Evolutionary conservation across 352 stramenopile genomes (phyloP).

Genomic region (Globisporangium parvum): DNA sequence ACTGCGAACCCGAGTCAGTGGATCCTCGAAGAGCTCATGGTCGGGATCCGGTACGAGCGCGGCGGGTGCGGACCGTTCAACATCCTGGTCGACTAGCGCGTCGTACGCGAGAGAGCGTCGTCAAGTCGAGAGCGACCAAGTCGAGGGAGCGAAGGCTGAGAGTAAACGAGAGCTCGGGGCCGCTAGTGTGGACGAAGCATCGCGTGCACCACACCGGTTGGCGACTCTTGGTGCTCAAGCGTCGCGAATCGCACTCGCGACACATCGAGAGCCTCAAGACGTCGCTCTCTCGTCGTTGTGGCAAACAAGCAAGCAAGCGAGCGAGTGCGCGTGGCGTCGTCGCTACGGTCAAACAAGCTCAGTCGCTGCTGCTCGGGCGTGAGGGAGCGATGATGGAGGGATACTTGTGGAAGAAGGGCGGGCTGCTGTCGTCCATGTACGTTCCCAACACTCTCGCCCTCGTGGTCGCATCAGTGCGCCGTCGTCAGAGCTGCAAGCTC

Average conservation of each 20-base stretch:
- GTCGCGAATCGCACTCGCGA: too few relatives aligned
- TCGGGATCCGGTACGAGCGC: conserved; percentile 14
- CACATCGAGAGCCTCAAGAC: too few relatives aligned
- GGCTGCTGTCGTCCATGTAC: conserved; percentile 43
- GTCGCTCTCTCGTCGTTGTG: too few relatives aligned
- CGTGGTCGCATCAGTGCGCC: background rate
- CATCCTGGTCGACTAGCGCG: conserved; percentile 3
- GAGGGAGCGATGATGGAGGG: conserved; percentile 25
- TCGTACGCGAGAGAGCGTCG: too few relatives aligned
- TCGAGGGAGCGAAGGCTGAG: too few relatives aligned
- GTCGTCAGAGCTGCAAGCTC: background rate
- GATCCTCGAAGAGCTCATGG: conserved; percentile 15
- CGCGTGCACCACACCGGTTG: too few relatives aligned
- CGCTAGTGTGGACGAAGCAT: too few relatives aligned
- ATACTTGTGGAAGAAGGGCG: conserved; percentile 40
- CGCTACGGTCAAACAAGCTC: background rate
- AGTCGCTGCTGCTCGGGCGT: background rate
- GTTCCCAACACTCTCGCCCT: background rate
- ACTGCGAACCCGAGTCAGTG: conserved; percentile 12
- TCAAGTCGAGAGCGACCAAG: too few relatives aligned
- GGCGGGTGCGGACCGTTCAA: conserved; percentile 7
- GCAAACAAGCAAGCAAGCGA: background rate
- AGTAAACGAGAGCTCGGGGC: too few relatives aligned
- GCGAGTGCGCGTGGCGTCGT: background rate
- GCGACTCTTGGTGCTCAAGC: too few relatives aligned